Base-by-base conservation (phyloP, 1,284 basidiomycete species). In the Pterulicium gracile region DNA sequence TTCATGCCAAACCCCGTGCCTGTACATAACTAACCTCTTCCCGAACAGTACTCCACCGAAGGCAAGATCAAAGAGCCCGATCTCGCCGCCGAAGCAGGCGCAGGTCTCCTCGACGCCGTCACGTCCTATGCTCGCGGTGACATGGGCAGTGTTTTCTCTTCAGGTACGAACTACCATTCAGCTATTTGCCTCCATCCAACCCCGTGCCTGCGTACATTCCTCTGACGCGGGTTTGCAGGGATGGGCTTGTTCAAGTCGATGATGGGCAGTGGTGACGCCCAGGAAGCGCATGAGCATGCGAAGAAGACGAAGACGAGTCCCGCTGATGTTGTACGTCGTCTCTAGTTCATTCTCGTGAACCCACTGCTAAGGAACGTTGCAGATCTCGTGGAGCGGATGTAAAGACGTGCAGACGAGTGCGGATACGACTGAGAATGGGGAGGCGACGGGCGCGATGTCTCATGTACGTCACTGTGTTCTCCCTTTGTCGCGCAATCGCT, bases 391-490 rank as follows among this genome's bases (percentile, higher is more conserved):
- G 78, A 87, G 85, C 55, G 94, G 92, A 3, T 96, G 93, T 66
- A 93, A 91, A 58, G 93, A 97, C 59, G 77, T 79, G 13, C 92
- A 96, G 64, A 97, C 93, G 5, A 90, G 87, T 56, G 93, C 93
- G 12, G 93, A 97, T 59, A 85, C 91, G 0, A 68, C 72, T 46
- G 88, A 93, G 61, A 77, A 77, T 3, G 90, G 90, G 1, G 68
- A 74, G 47, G 90, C 85, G 3, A 91, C 88, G 1, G 94, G 93
- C 39, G 90, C 90, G 1, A 93, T 93, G 90, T 84, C 78, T 59
- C 79, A 72, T 55, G n/a, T n/a, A n/a, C n/a, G n/a, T n/a, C n/a
- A n/a, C n/a, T n/a, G n/a, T n/a, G n/a, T n/a, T n/a, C n/a, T n/a
- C n/a, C n/a, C n/a, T n/a, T n/a, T n/a, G n/a, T n/a, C n/a, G n/a